These are phyloP conservation scores for Aspergillus intermedius DNA, from an alignment of 2,329 filamentous ascomycete species.

Conservation along the genomic window DNA sequence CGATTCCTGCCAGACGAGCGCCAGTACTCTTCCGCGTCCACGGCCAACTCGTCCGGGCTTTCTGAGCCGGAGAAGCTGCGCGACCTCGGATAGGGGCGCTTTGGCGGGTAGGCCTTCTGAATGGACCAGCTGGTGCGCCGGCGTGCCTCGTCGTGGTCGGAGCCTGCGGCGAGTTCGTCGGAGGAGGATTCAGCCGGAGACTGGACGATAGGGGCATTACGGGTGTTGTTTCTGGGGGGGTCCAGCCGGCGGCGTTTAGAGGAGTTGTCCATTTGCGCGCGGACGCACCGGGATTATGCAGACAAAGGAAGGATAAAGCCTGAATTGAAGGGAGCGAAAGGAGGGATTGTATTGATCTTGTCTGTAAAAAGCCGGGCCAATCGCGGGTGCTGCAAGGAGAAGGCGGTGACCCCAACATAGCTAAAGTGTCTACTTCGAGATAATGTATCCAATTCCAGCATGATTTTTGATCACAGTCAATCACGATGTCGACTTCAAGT, in stretches of 20 bases:
- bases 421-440: too few relatives aligned
- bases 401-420: too few relatives aligned
- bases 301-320: conserved; percentile 6
- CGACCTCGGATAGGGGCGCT: conserved; percentile 19
- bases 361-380: too few relatives aligned
- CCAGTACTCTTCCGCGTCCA: conserved; percentile 33
- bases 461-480: neutral
- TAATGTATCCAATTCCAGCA: too few relatives aligned
- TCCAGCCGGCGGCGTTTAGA: conserved; percentile 18
- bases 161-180: conserved; percentile 33
- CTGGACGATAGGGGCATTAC: conserved; percentile 10
- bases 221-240: conserved; percentile 19
- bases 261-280: conserved; percentile 18
- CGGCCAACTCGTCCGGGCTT: conserved; percentile 42
- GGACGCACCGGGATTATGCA: conserved; percentile 1
- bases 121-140: conserved; percentile 31
- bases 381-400: too few relatives aligned
- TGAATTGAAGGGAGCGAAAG: neutral
- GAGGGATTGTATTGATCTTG: neutral
- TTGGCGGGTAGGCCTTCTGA: conserved; percentile 25
- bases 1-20: conserved; percentile 16
- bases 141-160: conserved; percentile 30
- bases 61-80: conserved; percentile 29
- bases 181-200: conserved; percentile 31
- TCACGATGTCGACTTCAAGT: too few relatives aligned